Conservation (phyloP, 306 rosid genomes). For the Pterocarpus macrocarpus region DNA sequence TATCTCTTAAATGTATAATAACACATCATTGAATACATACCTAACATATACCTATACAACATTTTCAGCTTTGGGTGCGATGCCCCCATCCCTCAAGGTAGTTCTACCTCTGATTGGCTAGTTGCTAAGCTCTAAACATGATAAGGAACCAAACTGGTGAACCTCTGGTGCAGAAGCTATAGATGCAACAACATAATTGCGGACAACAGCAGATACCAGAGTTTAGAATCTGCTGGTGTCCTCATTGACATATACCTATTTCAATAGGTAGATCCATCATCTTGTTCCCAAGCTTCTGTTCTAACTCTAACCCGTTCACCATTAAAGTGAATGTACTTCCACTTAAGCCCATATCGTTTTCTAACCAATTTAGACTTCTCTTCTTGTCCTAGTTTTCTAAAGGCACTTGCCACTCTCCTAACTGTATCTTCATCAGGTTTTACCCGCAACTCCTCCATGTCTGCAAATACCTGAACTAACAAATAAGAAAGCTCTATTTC, state of each 20-base stretch:
- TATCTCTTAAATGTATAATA: neutral
- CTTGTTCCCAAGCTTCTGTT: slow-evolving; percentile 57
- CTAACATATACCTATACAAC: slow-evolving; percentile 14
- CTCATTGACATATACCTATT: slow-evolving; percentile 32
- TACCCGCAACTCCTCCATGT: slow-evolving; percentile 86
- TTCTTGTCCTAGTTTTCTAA: slow-evolving; percentile 69
- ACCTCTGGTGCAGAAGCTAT: slow-evolving; percentile 16
- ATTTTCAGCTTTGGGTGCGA: neutral
- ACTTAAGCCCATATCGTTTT: slow-evolving; percentile 72
- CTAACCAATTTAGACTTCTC: slow-evolving; percentile 67
- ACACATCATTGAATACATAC: neutral
- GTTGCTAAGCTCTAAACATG: slow-evolving; percentile 5
- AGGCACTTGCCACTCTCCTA: slow-evolving; percentile 70
- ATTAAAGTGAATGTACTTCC: slow-evolving; percentile 88
- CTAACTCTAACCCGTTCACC: slow-evolving; percentile 84
- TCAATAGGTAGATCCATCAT: slow-evolving; percentile 47
- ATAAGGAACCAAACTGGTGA: slow-evolving; percentile 14
- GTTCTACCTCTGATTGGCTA: neutral
- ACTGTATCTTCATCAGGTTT: slow-evolving; percentile 93
- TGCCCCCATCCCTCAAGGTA: neutral
- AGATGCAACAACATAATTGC: neutral
- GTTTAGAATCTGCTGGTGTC: slow-evolving; percentile 1
- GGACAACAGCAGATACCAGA: neutral
- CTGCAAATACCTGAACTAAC: slow-evolving; percentile 78
- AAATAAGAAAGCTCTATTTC: slow-evolving; percentile 26